A percentile compares a stretch with the other conserved stretches of the same genome.
phyloP scores from a whole-genome alignment of 306 rosid genomes.

The Hippophae gyantsensis region DNA sequence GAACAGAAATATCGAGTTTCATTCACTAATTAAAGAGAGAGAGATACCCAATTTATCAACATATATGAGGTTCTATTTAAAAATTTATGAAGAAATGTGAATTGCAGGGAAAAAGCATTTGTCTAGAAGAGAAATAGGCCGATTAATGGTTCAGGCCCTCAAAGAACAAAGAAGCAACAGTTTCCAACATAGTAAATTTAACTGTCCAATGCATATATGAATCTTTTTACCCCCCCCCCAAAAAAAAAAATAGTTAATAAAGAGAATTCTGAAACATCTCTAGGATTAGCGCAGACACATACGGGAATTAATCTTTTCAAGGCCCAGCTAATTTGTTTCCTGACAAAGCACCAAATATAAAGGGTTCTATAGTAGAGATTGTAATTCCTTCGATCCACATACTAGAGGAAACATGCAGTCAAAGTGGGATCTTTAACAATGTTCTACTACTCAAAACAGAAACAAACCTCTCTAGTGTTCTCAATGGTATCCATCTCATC shows the following conservation, averaged over 20 bases:
- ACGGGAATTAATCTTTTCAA: not conserved
- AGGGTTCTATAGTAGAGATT: not conserved
- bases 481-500: conserved; percentile 55
- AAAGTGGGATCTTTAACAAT: conserved; percentile 10
- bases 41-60: conserved; percentile 10
- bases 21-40: conserved; percentile 17
- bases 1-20: conserved; percentile 20
- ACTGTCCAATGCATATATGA: conserved; percentile 1
- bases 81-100: conserved; percentile 8
- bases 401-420: conserved; percentile 12
- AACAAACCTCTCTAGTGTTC: conserved; percentile 58
- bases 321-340: not conserved
- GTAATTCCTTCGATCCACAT: conserved; percentile 17
- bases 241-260: not conserved
- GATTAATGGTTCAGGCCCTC: conserved; percentile 9
- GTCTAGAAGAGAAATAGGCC: conserved; percentile 14
- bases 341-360: no score
- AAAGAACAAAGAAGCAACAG: conserved; percentile 6
- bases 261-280: not conserved
- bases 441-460: conserved; percentile 19
- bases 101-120: not conserved
- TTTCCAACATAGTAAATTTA: conserved; percentile 3
- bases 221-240: not conserved
- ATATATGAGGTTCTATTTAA: conserved; percentile 11
- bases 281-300: no score